Conservation (phyloP, 2,329 filamentous ascomycete species). For the Byssoonygena ceratinophila region DNA sequence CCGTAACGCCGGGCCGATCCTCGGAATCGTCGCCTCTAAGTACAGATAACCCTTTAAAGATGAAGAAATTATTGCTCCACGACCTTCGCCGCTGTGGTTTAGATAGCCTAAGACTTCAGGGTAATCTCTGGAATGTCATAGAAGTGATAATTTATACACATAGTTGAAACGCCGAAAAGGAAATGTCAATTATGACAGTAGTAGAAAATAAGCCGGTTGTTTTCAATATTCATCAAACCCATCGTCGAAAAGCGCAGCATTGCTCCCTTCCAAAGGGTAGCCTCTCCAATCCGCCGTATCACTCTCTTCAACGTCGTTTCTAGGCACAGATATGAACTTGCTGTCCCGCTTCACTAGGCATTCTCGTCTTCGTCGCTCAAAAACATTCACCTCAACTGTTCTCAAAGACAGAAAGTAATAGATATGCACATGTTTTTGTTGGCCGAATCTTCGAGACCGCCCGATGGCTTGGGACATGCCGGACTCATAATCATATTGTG, state of each 20-base stretch:
- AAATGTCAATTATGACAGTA: too few species aligned
- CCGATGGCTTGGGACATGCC: slow-evolving; percentile 56
- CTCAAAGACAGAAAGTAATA: slow-evolving; percentile 41
- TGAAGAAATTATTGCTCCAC: too few species aligned
- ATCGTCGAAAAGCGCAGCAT: slow-evolving; percentile 19
- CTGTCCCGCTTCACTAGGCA: slow-evolving; percentile 24
- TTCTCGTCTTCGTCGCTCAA: slow-evolving; percentile 28
- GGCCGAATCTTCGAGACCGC: slow-evolving; percentile 48
- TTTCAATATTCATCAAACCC: slow-evolving; percentile 6
- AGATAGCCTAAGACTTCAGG: too few species aligned
- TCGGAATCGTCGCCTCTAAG: too few species aligned
- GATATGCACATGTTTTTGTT: slow-evolving; percentile 47
- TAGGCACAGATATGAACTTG: slow-evolving; percentile 18
- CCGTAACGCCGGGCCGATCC: not conserved
- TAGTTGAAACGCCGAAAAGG: too few species aligned
- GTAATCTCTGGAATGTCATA: too few species aligned
- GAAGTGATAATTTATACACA: too few species aligned
- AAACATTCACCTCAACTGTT: slow-evolving; percentile 39
- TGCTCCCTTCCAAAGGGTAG: slow-evolving; percentile 22
- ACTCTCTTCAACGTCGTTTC: slow-evolving; percentile 17
- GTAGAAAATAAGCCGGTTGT: too few species aligned
- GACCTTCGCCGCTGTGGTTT: too few species aligned
- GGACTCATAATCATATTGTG: slow-evolving; percentile 46
- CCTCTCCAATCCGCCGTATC: slow-evolving; percentile 23
- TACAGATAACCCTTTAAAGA: too few species aligned